Base-by-base conservation (phyloP, 805 yeast species). In the Monosporozyma aerobia region DNA sequence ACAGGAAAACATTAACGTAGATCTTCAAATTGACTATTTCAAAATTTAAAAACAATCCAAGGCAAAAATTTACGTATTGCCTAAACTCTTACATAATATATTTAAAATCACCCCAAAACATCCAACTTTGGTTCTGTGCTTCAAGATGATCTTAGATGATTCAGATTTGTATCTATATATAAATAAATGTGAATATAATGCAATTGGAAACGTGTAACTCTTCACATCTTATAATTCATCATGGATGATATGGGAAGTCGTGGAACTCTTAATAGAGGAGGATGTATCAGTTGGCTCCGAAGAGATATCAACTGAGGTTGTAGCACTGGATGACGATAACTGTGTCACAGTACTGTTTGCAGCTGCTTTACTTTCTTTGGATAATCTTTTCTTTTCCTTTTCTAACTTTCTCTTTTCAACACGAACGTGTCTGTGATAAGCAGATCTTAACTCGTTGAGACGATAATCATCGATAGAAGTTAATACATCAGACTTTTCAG, bases 381-480 rank as follows among this genome's bases (percentile, higher is more conserved):
- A 52, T 10, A 44, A 5, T 25, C 45, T 47, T 39, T 51, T 53
- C 30, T 44, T 27, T 30, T 48, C 40, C 40, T 52, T 56, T 51
- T 58, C 62, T 44, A 61, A 64, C 51, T 59, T 63, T 54, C 67
- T 66, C 57, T 57, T 65, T 16, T 56, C 51, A 2, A 62, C 61
- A 40, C 64, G 57, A 19, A 60, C 54, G 22, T 59, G 53, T 50
- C 67, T 60, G 41, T 59, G 61, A 45, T 58, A 56, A 32, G 54
- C 41, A 19, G 67, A 51, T 44, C 58, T 63, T 30, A 70, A 44
- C 23, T 69, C 73, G 33, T 64, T 68, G 44, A 65, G 51, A 49
- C 69, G 66, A 50, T 69, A 67, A 1, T 62, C 58, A 49, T 67
- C 62, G 22, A 60, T 54, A 9, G 56, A 41, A 14, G 56, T 53